Percentiles rank a stretch among this genome's conserved stretches.
Conservation (phyloP, 805 yeast genomes). For the Brettanomyces anomalus region DNA sequence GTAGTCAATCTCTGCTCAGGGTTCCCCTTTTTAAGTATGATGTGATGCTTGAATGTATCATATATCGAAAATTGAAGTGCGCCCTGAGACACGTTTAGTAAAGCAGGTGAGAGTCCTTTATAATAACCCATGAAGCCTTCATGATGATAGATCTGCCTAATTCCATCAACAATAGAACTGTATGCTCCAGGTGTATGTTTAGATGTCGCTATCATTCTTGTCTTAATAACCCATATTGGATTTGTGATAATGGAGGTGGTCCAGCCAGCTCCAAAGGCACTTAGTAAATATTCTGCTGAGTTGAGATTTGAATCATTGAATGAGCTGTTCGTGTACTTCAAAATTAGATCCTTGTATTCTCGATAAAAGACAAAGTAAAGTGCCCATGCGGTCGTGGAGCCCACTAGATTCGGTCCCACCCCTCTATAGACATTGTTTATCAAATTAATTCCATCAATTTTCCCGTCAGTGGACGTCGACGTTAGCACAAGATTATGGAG, state of each 20-base stretch:
- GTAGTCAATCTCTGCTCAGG: conserved; percentile 29
- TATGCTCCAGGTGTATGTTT: conserved; percentile 42
- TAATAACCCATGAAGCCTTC: conserved; percentile 73
- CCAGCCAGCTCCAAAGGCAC: conserved; percentile 67
- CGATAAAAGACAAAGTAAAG: conserved; percentile 75
- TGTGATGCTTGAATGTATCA: conserved; percentile 55
- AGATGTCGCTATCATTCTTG: conserved; percentile 66
- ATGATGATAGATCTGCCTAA: conserved; percentile 32
- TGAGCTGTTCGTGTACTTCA: conserved; percentile 6
- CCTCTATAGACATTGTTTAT: conserved; percentile 55
- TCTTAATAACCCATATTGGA: conserved; percentile 94
- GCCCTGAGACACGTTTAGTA: conserved; percentile 82
- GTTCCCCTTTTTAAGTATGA: conserved; percentile 10
- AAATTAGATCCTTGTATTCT: conserved; percentile 35
- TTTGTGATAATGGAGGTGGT: conserved; percentile 72
- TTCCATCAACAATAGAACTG: conserved; percentile 47
- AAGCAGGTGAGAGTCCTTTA: conserved; percentile 67
- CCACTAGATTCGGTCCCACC: conserved; percentile 66
- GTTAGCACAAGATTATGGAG: conserved; percentile 9
- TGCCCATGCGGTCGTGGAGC: conserved; percentile 86
- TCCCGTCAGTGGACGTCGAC: conserved; percentile 7
- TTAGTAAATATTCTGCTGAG: conserved; percentile 37
- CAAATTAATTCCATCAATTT: background rate
- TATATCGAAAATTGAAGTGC: conserved; percentile 82
- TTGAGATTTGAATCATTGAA: conserved; percentile 27